Percentiles rank a stretch among this genome's conserved stretches.
These are phyloP conservation scores for Alternaria incomplexa DNA, from an alignment of 2,329 filamentous ascomycete genomes.

Conservation along the genomic window DNA sequence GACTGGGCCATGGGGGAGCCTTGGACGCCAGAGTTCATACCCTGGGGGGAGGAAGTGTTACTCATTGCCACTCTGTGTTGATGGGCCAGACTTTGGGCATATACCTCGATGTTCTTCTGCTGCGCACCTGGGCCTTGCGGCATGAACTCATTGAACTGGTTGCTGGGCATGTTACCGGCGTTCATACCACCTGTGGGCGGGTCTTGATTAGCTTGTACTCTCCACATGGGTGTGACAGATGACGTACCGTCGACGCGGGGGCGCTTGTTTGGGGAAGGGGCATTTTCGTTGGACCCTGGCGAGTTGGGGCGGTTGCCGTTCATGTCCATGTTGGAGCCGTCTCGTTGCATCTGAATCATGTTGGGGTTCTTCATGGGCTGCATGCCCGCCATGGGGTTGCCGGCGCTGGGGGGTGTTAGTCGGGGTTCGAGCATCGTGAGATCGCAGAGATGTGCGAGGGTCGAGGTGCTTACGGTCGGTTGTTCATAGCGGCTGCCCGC, in stretches of 20 bases:
- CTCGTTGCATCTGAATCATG: slow-evolving; percentile 83
- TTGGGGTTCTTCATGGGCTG: slow-evolving; percentile 61
- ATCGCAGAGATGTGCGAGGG: background rate
- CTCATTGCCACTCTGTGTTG: slow-evolving; percentile 83
- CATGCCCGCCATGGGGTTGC: slow-evolving; percentile 67
- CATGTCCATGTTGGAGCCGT: slow-evolving; percentile 85
- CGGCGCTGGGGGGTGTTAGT: slow-evolving; percentile 29
- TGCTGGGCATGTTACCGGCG: slow-evolving; percentile 72
- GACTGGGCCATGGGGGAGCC: slow-evolving; percentile 82
- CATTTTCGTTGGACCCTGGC: slow-evolving; percentile 82
- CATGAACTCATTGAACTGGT: slow-evolving; percentile 73
- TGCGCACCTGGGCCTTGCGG: slow-evolving; percentile 65
- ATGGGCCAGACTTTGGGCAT: slow-evolving; percentile 82
- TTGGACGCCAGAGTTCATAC: slow-evolving; percentile 73
- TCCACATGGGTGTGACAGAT: slow-evolving; percentile 59
- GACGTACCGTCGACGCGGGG: slow-evolving; percentile 75
- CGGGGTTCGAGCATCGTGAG: background rate
- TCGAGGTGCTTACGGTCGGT: slow-evolving; percentile 66
- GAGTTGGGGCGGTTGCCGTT: slow-evolving; percentile 79
- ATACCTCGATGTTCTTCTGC: slow-evolving; percentile 85
- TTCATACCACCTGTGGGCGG: slow-evolving; percentile 75
- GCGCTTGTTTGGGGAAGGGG: slow-evolving; percentile 90
- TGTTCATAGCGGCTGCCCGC: slow-evolving; percentile 80
- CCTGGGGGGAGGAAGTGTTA: slow-evolving; percentile 79
- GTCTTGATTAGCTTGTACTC: slow-evolving; percentile 58